These are phyloP conservation scores for Selaginella tamariscina DNA, from an alignment of 75 land plant genomes.

Conservation along the genomic window DNA sequence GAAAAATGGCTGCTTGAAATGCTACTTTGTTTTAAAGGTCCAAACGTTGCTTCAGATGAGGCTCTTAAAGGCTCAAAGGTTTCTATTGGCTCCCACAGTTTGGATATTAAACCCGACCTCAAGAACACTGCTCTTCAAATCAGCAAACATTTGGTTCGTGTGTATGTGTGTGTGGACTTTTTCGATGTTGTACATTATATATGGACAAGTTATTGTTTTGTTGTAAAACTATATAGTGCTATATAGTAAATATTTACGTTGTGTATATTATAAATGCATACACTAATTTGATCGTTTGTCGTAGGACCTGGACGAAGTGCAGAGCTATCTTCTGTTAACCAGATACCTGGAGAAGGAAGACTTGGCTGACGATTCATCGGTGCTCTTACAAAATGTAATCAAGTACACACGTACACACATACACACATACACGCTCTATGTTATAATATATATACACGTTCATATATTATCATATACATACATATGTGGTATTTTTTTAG, in stretches of 20 bases:
- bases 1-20: slow-evolving; percentile 55
- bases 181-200: background rate
- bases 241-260: too few species aligned
- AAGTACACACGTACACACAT: background rate
- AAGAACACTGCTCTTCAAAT: slow-evolving; percentile 39
- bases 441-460: slow-evolving; percentile 20
- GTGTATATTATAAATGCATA: too few species aligned
- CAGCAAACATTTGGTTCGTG: slow-evolving; percentile 41
- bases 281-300: background rate
- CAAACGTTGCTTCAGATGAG: slow-evolving; percentile 45
- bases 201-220: background rate
- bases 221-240: too few species aligned
- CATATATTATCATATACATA: too few species aligned
- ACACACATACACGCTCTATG: background rate
- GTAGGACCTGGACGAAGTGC: slow-evolving; percentile 87
- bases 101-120: slow-evolving; percentile 39
- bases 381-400: slow-evolving; percentile 41
- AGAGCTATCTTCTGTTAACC: slow-evolving; percentile 53
- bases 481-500: too few species aligned
- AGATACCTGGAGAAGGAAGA: slow-evolving; percentile 23
- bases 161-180: background rate
- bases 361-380: slow-evolving; percentile 12
- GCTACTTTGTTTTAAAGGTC: slow-evolving; percentile 48
- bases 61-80: slow-evolving; percentile 43
- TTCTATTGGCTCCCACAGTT: slow-evolving; percentile 36